A percentile compares a stretch with the other conserved stretches of the same genome.
These are phyloP conservation scores for Podaxis sp. DNA, from an alignment of 768 basidiomycete species.

Conservation along the genomic window DNA sequence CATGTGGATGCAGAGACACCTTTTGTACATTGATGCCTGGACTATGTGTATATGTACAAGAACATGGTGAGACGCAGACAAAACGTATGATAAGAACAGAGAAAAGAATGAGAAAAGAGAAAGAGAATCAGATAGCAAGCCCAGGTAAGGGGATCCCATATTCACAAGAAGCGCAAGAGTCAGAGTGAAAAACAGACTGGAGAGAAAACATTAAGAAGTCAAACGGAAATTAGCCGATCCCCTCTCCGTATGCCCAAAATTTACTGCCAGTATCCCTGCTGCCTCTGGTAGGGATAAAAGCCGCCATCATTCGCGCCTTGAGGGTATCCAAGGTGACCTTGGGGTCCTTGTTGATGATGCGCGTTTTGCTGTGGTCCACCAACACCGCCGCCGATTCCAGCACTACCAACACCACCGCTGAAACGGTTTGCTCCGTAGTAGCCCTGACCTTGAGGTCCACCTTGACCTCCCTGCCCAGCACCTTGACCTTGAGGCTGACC, in stretches of 20 bases:
- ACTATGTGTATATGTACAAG: conserved; percentile 12
- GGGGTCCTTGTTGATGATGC: conserved; percentile 46
- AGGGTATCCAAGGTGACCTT: conserved; percentile 60
- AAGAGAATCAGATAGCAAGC: conserved; percentile 10
- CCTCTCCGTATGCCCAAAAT: not conserved
- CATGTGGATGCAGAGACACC: conserved; percentile 6
- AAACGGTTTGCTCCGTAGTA: conserved; percentile 50
- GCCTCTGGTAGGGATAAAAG: conserved; percentile 75
- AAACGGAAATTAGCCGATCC: not conserved
- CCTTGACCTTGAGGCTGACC: conserved; percentile 54
- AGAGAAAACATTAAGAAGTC: not conserved
- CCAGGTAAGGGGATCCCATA: not conserved
- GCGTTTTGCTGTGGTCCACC: conserved; percentile 41
- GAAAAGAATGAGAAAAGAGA: not conserved
- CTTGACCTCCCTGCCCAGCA: conserved; percentile 44
- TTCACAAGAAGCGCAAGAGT: not conserved
- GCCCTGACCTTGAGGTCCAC: conserved; percentile 48
- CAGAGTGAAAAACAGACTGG: not conserved
- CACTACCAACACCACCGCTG: conserved; percentile 33
- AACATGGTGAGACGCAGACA: conserved; percentile 1
- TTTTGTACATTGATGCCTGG: conserved; percentile 15
- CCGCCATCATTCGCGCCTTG: conserved; percentile 62
- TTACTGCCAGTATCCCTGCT: conserved; percentile 64
- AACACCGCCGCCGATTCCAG: conserved; percentile 33
- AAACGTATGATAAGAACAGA: conserved; percentile 2